Base-by-base conservation (phyloP, 2,329 filamentous ascomycete genomes). In the Clonostachys rhizophaga region DNA sequence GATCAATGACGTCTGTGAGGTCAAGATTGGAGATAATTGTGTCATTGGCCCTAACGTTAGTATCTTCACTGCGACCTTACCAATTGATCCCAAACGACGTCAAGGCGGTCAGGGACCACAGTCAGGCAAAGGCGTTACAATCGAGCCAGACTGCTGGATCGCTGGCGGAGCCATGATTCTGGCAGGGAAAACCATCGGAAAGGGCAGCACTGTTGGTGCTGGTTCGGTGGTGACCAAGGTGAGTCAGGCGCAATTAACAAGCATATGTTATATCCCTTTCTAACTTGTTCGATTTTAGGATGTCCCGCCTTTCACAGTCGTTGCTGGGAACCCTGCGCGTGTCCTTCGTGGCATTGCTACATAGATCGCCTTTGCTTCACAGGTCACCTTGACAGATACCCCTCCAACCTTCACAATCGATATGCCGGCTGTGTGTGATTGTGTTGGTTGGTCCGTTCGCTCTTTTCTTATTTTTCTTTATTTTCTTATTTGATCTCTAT, bases 91-190 rank as follows among this genome's bases (percentile, higher is more conserved):
- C 30, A 83, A 86, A 62, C 77, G 80, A 52, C 78, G 89, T 18
- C 82, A 87, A 56, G 91, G 90, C 7, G 86, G 83, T 42, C 82
- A 84, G 54, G 89, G 87, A 34, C 79, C 81, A 7, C 85, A 88
- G 58, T 67, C 84, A 49, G 91, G 88, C 13, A 81, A 81, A 34
- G 72, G 78, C 16, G 86, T 97, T 47, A 77, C 75, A 34, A 92
- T 97, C 52, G 89, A 90, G 53, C 86, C 94, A 53, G 90, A 96
- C 65, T 87, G 87, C 61, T 91, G 86, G 82, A 81, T 95, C 51
- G 88, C 85, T 2, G 88, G 87, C 12, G 86, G 86, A 57, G 87
- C 84, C 13, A 84, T 80, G 34, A 85, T 96, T 50, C 72, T 95
- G 49, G 86, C 88, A 0, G 90, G 90, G 8, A 81, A 92, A 30